phyloP scores from a whole-genome alignment of 176 grass and related monocot genomes.

The Rhynchospora breviuscula region DNA sequence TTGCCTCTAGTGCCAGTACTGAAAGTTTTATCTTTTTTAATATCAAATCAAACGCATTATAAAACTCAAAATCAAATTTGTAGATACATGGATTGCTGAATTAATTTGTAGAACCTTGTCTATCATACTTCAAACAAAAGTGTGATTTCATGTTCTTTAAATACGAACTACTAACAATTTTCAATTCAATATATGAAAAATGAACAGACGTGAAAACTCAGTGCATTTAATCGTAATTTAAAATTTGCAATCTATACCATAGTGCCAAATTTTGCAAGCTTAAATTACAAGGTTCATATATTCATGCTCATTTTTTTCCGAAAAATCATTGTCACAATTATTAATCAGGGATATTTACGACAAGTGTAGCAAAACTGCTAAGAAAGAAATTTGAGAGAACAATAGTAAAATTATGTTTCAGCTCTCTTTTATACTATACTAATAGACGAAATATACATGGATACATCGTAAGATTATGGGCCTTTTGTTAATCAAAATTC shows the following conservation, averaged over 20 bases:
- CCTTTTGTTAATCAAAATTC: conserved; percentile 5
- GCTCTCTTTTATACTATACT: neutral
- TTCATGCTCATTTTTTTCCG: too few relatives aligned
- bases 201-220: neutral
- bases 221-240: neutral
- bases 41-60: conserved; percentile 1
- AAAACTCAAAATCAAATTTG: neutral
- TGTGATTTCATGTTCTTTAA: neutral
- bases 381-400: neutral
- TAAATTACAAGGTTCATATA: neutral
- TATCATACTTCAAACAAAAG: neutral
- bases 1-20: neutral
- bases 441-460: neutral
- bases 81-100: neutral
- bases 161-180: neutral
- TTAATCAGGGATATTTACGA: neutral
- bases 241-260: neutral
- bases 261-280: neutral
- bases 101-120: neutral
- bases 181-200: neutral
- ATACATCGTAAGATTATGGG: neutral
- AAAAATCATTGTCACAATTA: neutral
- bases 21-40: neutral
- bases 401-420: neutral
- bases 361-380: neutral